Evolutionary conservation across 2,329 filamentous ascomycete genomes (phyloP).

Genomic region (Rutstroemia sp.): DNA sequence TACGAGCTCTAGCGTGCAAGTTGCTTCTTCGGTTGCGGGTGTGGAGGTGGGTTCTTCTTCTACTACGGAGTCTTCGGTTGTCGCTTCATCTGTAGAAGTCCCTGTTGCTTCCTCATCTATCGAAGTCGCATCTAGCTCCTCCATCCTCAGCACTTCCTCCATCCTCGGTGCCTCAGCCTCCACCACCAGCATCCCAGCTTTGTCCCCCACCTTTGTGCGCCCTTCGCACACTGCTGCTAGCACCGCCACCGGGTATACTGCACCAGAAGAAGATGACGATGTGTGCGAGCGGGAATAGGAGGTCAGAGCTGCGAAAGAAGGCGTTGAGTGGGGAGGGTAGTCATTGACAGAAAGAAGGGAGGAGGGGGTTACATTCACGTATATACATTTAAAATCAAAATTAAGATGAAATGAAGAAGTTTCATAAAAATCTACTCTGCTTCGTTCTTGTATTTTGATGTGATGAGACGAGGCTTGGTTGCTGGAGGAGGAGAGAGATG

Average conservation of each 20-base stretch:
- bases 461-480: no score
- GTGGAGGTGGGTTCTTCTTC: not conserved
- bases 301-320: no score
- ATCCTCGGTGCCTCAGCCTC: not conserved
- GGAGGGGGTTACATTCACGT: not conserved
- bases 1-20: not conserved
- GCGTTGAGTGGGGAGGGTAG: not conserved
- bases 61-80: not conserved
- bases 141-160: not conserved
- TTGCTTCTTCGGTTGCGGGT: not conserved
- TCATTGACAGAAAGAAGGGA: not conserved
- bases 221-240: not conserved
- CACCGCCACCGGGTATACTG: not conserved
- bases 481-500: no score
- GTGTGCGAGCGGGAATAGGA: not conserved
- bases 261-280: not conserved
- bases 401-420: no score
- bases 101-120: not conserved
- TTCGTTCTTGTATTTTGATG: no score
- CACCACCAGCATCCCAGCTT: not conserved
- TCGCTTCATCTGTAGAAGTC: not conserved
- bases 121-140: not conserved
- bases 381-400: not conserved
- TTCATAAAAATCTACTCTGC: no score
- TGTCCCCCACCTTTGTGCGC: not conserved